phyloP scores from a whole-genome alignment of 805 yeast species.

The Ogataea siamensis region DNA sequence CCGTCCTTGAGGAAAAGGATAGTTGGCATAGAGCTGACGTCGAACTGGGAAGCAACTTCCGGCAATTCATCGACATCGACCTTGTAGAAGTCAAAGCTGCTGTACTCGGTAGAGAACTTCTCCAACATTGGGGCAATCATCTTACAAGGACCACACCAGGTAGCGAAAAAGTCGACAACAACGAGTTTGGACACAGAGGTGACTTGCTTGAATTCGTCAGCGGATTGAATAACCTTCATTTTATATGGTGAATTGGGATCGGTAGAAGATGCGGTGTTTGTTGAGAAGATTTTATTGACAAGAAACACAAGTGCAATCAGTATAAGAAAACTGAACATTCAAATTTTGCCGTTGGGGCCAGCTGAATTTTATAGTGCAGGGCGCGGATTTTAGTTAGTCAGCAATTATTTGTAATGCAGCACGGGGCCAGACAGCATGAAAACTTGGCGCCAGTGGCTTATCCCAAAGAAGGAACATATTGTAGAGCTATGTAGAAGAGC shows the following conservation, averaged over 20 bases:
- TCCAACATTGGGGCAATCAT: slow-evolving; percentile 93
- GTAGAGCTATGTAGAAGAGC: not conserved
- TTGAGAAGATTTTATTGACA: slow-evolving; percentile 26
- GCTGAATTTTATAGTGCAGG: not conserved
- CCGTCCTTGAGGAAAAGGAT: slow-evolving; percentile 79
- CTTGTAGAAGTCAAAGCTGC: slow-evolving; percentile 75
- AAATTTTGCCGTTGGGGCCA: slow-evolving; percentile 7
- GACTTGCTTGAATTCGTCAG: slow-evolving; percentile 64
- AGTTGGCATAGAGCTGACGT: slow-evolving; percentile 59
- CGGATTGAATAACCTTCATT: slow-evolving; percentile 49
- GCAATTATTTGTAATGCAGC: slow-evolving; percentile 9
- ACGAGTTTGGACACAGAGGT: slow-evolving; percentile 63
- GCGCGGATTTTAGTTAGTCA: slow-evolving; percentile 10
- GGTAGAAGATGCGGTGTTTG: slow-evolving; percentile 9
- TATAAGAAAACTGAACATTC: slow-evolving; percentile 28
- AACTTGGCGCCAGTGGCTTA: not conserved
- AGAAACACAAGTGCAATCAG: slow-evolving; percentile 28
- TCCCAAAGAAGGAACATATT: not conserved
- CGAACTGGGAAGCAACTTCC: slow-evolving; percentile 67
- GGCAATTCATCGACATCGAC: slow-evolving; percentile 87
- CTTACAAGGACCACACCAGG: slow-evolving; percentile 99
- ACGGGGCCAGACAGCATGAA: not conserved
- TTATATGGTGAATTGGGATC: slow-evolving; percentile 15
- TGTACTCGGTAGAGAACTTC: slow-evolving; percentile 67
- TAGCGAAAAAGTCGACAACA: slow-evolving; percentile 93